Percentiles rank a stretch among this genome's conserved stretches.
Evolutionary conservation across 164 flowering plant species (phyloP).

Genomic region (Stephania cephalantha): DNA sequence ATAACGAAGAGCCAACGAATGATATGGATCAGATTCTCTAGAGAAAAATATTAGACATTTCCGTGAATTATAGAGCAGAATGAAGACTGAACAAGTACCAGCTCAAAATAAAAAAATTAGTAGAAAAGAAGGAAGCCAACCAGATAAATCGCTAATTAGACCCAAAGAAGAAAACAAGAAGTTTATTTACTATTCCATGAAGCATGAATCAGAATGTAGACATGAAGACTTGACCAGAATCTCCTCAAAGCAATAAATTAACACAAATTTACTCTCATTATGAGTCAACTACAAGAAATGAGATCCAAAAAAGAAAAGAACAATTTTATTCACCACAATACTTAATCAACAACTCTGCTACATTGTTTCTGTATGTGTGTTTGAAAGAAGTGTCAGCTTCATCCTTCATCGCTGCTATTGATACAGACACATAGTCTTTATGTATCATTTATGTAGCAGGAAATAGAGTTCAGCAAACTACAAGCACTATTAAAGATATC

Average conservation of each 20-base stretch:
- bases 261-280: neutral
- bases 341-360: neutral
- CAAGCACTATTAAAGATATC: too few relatives aligned
- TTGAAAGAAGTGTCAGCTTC: neutral
- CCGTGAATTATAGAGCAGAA: neutral
- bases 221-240: too few relatives aligned
- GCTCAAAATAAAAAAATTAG: neutral
- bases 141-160: too few relatives aligned
- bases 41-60: neutral
- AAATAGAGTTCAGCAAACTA: neutral
- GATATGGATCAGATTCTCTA: neutral
- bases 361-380: neutral
- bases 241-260: too few relatives aligned
- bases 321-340: neutral
- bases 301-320: neutral
- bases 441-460: too few relatives aligned
- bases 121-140: neutral
- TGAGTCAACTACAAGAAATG: neutral
- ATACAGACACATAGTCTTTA: too few relatives aligned
- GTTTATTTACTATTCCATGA: too few relatives aligned
- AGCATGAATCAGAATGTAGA: too few relatives aligned
- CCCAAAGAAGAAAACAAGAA: too few relatives aligned
- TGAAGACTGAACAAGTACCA: neutral
- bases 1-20: neutral
- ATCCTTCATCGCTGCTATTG: neutral